These are phyloP conservation scores for Ajuga chamaepitys DNA, from an alignment of 257 asterid species.

Conservation along the genomic window DNA sequence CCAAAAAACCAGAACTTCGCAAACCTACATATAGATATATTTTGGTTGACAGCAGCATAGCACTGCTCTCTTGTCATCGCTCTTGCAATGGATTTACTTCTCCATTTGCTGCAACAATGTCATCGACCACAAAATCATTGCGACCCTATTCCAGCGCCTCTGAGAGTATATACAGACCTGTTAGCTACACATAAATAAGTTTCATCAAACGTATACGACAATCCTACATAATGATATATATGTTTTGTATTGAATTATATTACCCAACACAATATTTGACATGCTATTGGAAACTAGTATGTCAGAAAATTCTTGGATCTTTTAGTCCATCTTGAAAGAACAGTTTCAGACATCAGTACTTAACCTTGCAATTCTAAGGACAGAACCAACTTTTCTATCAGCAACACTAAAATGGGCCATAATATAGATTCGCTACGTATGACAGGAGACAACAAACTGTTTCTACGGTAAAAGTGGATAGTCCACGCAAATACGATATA, in stretches of 20 bases:
- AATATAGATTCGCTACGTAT: neutral
- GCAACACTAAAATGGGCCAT: too few species aligned
- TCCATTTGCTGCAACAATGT: neutral
- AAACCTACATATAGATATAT: neutral
- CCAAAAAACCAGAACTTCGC: neutral
- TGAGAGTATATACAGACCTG: neutral
- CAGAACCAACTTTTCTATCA: too few species aligned
- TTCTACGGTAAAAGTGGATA: neutral
- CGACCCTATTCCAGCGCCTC: neutral
- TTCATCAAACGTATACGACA: too few species aligned
- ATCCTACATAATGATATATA: too few species aligned
- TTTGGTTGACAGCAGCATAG: neutral
- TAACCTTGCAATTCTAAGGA: too few species aligned
- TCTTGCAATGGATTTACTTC: neutral
- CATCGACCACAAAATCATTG: neutral
- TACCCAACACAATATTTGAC: neutral
- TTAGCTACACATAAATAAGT: neutral
- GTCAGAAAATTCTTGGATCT: too few species aligned
- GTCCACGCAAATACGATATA: neutral
- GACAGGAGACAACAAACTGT: neutral
- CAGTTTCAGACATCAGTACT: neutral
- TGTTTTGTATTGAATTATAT: too few species aligned
- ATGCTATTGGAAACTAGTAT: neutral
- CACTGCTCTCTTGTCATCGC: neutral
- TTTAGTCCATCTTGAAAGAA: neutral